Conservation (phyloP, 148 eudicot genomes). For the Salicornia ramosissima region DNA sequence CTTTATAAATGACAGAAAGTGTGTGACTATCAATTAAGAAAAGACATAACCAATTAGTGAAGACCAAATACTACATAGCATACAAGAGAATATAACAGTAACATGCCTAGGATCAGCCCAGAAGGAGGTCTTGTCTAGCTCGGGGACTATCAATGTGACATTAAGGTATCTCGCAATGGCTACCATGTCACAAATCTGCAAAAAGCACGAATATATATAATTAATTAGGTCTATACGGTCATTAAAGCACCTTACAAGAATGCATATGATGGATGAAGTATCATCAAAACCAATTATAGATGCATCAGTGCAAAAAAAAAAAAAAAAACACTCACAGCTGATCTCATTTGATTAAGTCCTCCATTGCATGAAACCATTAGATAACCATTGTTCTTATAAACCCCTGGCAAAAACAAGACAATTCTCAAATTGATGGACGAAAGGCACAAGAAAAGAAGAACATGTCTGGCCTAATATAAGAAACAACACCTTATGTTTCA, state of each 20-base stretch:
- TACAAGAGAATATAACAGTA: constrained; percentile 27
- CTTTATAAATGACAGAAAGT: constrained; percentile 3
- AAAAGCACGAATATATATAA: neutral
- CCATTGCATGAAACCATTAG: constrained; percentile 99
- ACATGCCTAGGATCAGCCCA: constrained; percentile 99
- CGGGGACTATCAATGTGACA: constrained; percentile 91
- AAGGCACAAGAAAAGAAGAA: neutral
- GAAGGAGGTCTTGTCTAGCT: constrained; percentile 89
- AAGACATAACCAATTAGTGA: constrained; percentile 6
- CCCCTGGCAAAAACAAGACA: constrained; percentile 46
- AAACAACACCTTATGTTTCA: constrained; percentile 1
- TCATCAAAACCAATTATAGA: constrained; percentile 4
- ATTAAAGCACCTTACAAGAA: constrained; percentile 1
- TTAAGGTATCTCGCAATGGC: constrained; percentile 96
- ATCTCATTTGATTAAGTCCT: constrained; percentile 98
- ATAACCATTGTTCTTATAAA: constrained; percentile 93
- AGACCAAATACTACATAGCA: constrained; percentile 23
- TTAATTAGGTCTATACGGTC: neutral
- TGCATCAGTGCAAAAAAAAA: neutral
- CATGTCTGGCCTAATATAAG: neutral
- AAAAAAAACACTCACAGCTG: constrained; percentile 64
- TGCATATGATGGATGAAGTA: neutral
- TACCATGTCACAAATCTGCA: constrained; percentile 99
- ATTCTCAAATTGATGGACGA: constrained; percentile 12
- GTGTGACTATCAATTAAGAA: neutral